phyloP scores from a whole-genome alignment of 176 grass and related monocot genomes.

The Bromus sterilis region DNA sequence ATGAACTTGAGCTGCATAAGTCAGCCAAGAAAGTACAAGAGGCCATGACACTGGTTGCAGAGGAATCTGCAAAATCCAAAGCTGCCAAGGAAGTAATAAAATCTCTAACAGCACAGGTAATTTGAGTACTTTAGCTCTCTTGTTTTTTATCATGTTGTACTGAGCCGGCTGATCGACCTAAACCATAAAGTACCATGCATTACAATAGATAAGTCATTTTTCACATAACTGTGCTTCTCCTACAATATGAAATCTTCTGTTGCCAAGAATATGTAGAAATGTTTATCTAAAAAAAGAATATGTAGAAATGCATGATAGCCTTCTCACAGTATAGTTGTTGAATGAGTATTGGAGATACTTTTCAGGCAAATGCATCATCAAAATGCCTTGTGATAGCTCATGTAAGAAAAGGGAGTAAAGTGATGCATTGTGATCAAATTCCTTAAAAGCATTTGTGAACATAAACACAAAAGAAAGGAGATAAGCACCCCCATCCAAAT shows the following conservation, averaged over 20 bases:
- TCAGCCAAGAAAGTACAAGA: slow-evolving; percentile 75
- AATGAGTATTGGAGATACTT: background rate
- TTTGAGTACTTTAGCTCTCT: slow-evolving; percentile 5
- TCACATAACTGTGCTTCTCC: background rate
- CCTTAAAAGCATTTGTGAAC: background rate
- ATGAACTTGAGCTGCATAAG: slow-evolving; percentile 78
- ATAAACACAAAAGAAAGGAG: background rate
- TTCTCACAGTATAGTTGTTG: background rate
- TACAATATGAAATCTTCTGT: background rate
- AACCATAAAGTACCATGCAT: background rate
- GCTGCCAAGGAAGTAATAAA: slow-evolving; percentile 99
- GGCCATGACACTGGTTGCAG: slow-evolving; percentile 61
- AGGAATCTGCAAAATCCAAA: slow-evolving; percentile 96
- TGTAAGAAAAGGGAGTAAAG: background rate
- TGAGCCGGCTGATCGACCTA: background rate
- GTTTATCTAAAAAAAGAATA: too few relatives aligned
- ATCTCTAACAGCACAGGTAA: slow-evolving; percentile 89
- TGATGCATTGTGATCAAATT: background rate
- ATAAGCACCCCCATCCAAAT: background rate
- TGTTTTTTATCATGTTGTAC: background rate
- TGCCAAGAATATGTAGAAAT: background rate
- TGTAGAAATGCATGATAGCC: background rate
- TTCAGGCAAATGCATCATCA: background rate
- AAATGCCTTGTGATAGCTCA: background rate
- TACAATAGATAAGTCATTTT: background rate